A percentile compares a stretch with the other conserved stretches of the same genome.
These are phyloP conservation scores for Zygosaccharomyces pseudorouxii DNA, from an alignment of 805 yeast genomes.

Conservation along the genomic window DNA sequence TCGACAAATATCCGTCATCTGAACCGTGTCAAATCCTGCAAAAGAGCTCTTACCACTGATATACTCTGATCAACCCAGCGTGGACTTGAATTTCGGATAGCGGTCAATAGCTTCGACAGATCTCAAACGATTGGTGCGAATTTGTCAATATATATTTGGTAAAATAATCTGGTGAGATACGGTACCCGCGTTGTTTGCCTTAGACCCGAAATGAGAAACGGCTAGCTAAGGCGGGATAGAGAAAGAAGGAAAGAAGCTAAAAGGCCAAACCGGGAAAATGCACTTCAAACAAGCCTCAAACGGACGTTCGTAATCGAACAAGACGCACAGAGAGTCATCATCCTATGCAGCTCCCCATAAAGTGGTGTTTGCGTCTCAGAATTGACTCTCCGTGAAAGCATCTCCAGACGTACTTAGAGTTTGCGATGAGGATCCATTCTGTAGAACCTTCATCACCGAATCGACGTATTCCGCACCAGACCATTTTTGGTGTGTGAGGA, in stretches of 20 bases:
- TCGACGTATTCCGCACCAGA: slow-evolving; percentile 56
- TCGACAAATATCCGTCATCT: slow-evolving; percentile 1
- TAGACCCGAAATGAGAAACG: background rate
- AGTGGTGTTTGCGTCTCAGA: slow-evolving; percentile 6
- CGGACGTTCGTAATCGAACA: background rate
- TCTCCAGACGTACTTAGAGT: slow-evolving; percentile 41
- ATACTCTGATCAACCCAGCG: background rate
- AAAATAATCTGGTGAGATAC: background rate
- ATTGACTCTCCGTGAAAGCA: slow-evolving; percentile 41
- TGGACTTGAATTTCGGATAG: background rate
- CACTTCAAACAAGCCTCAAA: background rate
- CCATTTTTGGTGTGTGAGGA: slow-evolving; percentile 59
- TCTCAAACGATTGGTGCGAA: background rate
- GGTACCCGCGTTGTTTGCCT: slow-evolving; percentile 1
- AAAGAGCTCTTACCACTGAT: background rate
- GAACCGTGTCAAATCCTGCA: background rate
- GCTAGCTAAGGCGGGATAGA: background rate
- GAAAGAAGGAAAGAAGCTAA: background rate
- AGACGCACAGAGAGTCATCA: background rate
- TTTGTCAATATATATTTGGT: background rate
- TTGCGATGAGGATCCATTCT: slow-evolving; percentile 41
- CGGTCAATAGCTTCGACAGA: background rate
- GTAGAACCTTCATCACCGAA: slow-evolving; percentile 39
- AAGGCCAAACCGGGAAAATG: background rate
- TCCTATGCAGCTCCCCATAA: background rate